Base-by-base conservation (phyloP, 1,284 basidiomycete species). In the Grifola frondosa region DNA sequence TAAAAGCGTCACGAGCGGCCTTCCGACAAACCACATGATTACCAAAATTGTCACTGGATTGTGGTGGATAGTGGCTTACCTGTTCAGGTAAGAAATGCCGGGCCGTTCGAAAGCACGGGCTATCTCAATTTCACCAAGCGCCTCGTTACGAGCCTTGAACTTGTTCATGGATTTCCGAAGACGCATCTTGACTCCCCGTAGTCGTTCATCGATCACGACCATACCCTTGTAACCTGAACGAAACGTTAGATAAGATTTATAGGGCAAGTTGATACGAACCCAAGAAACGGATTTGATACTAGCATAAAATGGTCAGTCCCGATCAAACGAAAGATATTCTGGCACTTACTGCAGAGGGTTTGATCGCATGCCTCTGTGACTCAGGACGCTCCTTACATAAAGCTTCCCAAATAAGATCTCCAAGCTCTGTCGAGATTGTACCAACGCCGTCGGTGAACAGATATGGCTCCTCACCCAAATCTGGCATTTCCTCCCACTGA, bases 251-350 rank as follows among this genome's bases (percentile, higher is more conserved):
- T 21, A 3, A 28, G 13, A 31, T 8, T 11, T 6, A 13, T 12
- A 3, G 9, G 3, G 15, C 11, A 6, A 6, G 13, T 5, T 12
- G 6, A 7, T 16, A 21, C 46, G 2, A 38, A 39, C 87, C 88
- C 20, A 88, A 62, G 57, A 90, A 84, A 35, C 88, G 79, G 35
- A 91, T 85, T 66, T 86, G 85, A 59, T 81, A 87, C 78, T 85
- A 41, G 22, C 9, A n/a, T n/a, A 3, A 22, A 15, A 19, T 22
- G 37, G 11, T 43, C 34, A 40, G 44, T 39, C 32, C 17, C 37
- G 38, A 38, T 11, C 46, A 35, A 32, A 25, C 17, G 6, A 15
- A 10, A 20, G 7, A 17, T 35, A 15, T 4, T 8, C 6, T 7
- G 21, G 31, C 6, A 70, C 77, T 65, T 50, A 85, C 83, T 5